phyloP scores from a whole-genome alignment of 495 filamentous ascomycete genomes.

The Tuber microsphaerosporum region DNA sequence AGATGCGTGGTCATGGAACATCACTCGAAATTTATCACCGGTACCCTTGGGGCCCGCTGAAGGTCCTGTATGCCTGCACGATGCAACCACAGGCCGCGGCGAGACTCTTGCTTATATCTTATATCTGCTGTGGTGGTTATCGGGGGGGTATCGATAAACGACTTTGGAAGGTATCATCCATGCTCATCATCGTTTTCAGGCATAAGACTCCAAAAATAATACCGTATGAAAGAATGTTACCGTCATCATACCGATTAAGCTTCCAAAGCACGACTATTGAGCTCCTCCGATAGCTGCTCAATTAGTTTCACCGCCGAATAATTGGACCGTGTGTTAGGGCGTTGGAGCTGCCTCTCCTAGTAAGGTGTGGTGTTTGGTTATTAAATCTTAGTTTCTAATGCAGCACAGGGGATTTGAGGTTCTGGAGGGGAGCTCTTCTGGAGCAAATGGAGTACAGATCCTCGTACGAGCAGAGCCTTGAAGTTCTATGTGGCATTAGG shows the following conservation, averaged over 20 bases:
- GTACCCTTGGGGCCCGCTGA: background rate
- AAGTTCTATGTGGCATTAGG: background rate
- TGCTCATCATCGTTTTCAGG: background rate
- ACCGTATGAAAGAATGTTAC: too few species aligned
- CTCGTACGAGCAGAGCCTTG: too few species aligned
- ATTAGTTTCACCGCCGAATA: background rate
- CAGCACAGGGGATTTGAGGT: background rate
- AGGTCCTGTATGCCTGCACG: background rate
- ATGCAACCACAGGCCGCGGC: background rate
- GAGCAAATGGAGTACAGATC: too few species aligned
- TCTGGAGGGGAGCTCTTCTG: too few species aligned
- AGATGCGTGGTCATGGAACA: background rate
- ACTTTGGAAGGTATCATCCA: background rate
- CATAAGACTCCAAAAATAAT: background rate
- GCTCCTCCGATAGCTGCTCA: background rate
- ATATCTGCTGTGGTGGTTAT: background rate
- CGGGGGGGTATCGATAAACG: background rate
- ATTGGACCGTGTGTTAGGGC: too few species aligned
- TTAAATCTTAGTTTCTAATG: background rate
- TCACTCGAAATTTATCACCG: background rate
- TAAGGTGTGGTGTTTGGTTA: too few species aligned
- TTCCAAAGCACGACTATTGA: background rate
- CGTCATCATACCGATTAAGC: background rate
- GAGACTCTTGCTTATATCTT: background rate
- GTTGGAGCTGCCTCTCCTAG: too few species aligned